Evolutionary conservation across 1,284 basidiomycete species (phyloP), one percentile per base, ranked within the genome.

Genomic region (Afroboletus lepidellus): DNA sequence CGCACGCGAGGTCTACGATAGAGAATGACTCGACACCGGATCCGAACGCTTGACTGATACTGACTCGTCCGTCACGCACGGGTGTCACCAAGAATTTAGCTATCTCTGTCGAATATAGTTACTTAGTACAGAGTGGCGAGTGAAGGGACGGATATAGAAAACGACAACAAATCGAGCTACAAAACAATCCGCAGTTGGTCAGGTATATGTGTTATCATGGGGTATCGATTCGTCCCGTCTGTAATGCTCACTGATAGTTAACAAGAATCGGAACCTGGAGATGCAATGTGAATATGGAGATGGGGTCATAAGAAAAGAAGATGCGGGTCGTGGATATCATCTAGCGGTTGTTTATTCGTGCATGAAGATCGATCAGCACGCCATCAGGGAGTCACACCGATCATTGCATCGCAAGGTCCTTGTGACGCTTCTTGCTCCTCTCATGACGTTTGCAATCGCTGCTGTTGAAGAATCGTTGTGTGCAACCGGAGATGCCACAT

Each of bases 401-500:
- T 64, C 64, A 61, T 30, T 37, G 41, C 32, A 24, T 53, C 45
- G 24, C 4, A 15, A 57, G 33, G 12, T 60, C 56, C 42, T 64
- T 67, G 25, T 67, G 65, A 50, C 65, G 66, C 34, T 67, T 67
- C 59, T 6, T 58, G 60, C 69, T 72, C 51, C 53, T 69, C 53
- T 69, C 66, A 13, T 69, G 66, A 38, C 66, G 69, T 41, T 68
- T 71, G 46, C 66, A 70, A 24, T 68, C 66, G 8, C 67, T 71
- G 34, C 54, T 66, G 50, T 72, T 69, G 52, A 36, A 69, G 46
- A 69, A 69, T n/a, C 54, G 57, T 39, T 69, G 69, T 0, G 0
- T 13, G 46, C 66, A 69, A 2, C 66, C 69, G 4, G 55, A 39
- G 23, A 70, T 43, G 2, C 37, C 8, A 55, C 66, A 69, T 2